phyloP scores from a whole-genome alignment of 345 rosid species.

The Anastatica hierochuntica region DNA sequence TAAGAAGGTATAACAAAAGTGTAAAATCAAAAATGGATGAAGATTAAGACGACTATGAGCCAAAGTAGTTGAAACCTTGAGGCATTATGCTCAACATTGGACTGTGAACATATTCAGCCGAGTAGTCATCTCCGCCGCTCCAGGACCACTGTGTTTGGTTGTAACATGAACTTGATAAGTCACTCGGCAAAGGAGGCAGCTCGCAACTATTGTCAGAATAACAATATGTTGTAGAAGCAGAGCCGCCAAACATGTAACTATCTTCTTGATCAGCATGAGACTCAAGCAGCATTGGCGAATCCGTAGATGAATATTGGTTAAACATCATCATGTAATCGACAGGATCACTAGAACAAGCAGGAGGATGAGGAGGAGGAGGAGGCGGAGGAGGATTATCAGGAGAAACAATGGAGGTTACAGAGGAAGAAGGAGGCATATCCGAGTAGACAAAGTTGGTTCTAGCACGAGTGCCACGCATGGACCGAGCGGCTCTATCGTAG shows the following conservation, averaged over 20 bases:
- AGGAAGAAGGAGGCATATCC: conserved; percentile 64
- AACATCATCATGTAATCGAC: conserved; percentile 24
- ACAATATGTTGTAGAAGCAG: conserved; percentile 18
- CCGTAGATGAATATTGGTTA: conserved; percentile 15
- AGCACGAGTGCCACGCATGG: conserved; percentile 66
- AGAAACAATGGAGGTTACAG: conserved; percentile 66
- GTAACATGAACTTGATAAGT: conserved; percentile 22
- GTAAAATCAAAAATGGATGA: too few relatives aligned
- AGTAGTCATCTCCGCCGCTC: conserved; percentile 25
- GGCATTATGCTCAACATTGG: conserved; percentile 89
- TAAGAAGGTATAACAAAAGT: too few relatives aligned
- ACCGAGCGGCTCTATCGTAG: conserved; percentile 68
- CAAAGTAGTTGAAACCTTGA: conserved; percentile 47
- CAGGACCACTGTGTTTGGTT: conserved; percentile 14
- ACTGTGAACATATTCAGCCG: conserved; percentile 56
- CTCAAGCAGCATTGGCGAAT: conserved; percentile 21
- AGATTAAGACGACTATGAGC: too few relatives aligned
- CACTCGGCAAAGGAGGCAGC: conserved; percentile 49
- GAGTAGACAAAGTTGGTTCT: conserved; percentile 83
- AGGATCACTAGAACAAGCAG: conserved; percentile 11
- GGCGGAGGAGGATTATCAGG: conserved; percentile 44
- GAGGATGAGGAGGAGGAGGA: conserved; percentile 8
- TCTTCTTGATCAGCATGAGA: conserved; percentile 18
- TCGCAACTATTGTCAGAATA: conserved; percentile 20
- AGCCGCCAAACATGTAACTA: conserved; percentile 22